phyloP scores from a whole-genome alignment of 1,284 basidiomycete species.

The Cryptococcus wingfieldii region DNA sequence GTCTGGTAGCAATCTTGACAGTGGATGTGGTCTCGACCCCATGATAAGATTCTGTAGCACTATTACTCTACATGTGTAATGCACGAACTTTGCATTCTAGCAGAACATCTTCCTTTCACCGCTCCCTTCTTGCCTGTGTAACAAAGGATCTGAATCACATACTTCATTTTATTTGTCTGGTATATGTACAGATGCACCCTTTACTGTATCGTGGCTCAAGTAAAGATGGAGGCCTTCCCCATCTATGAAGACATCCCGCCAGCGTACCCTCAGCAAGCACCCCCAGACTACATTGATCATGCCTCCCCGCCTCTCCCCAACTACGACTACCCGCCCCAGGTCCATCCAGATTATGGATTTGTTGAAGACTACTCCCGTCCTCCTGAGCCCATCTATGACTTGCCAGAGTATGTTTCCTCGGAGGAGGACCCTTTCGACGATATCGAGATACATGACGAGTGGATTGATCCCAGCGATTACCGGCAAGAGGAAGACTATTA shows the following conservation, averaged over 20 bases:
- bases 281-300: neutral
- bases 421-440: slow-evolving; percentile 4
- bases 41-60: neutral
- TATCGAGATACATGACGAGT: slow-evolving; percentile 11
- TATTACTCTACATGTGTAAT: no score
- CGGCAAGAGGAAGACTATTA: neutral
- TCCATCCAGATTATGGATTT: neutral
- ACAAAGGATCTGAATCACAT: neutral
- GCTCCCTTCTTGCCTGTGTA: neutral
- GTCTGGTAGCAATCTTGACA: slow-evolving; percentile 9
- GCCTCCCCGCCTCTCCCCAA: neutral
- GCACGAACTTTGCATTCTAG: no score
- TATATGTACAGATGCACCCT: no score
- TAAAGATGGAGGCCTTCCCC: slow-evolving; percentile 9
- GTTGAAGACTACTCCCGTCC: neutral
- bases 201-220: no score
- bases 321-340: neutral
- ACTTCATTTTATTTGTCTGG: no score
- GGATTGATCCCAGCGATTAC: neutral
- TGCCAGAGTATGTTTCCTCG: neutral
- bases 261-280: neutral
- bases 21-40: neutral
- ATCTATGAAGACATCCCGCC: slow-evolving; percentile 6
- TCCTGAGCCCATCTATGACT: neutral
- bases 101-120: neutral